phyloP scores from a whole-genome alignment of 169 alveolate genomes.

The Babesia sp. region DNA sequence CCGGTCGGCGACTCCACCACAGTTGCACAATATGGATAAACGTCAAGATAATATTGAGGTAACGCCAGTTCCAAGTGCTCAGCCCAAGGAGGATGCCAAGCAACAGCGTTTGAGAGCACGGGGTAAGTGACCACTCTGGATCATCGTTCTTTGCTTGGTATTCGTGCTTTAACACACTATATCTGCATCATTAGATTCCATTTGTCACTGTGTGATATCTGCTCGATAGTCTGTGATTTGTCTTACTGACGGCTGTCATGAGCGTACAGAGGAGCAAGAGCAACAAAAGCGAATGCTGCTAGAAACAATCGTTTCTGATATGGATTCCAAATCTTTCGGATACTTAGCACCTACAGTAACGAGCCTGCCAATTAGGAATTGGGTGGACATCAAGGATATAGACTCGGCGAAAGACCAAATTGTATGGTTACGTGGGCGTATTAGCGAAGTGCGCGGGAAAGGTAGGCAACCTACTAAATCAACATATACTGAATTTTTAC shows the following conservation, averaged over 20 bases:
- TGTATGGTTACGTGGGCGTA: constrained; percentile 83
- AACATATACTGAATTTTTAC: not conserved
- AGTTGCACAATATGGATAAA: constrained; percentile 3
- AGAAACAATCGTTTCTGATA: constrained; percentile 42
- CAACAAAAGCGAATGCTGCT: constrained; percentile 26
- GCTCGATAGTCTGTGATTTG: not conserved
- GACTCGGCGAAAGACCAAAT: constrained; percentile 31
- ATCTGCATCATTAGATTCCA: too few relatives aligned
- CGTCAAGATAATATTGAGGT: constrained; percentile 22
- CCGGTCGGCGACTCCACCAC: not conserved
- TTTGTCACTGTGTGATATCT: too few relatives aligned
- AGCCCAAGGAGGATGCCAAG: constrained; percentile 37
- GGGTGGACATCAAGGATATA: constrained; percentile 30
- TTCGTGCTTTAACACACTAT: too few relatives aligned
- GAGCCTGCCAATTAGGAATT: constrained; percentile 6
- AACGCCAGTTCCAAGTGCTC: not conserved
- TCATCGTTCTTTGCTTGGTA: not conserved
- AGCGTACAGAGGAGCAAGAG: constrained; percentile 39
- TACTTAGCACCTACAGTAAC: constrained; percentile 13
- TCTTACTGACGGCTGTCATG: not conserved
- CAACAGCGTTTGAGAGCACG: constrained; percentile 38
- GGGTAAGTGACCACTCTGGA: constrained; percentile 10
- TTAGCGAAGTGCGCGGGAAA: constrained; percentile 80
- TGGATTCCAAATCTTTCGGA: constrained; percentile 38
- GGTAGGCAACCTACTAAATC: constrained; percentile 32